Evolutionary conservation across 352 stramenopile species (phyloP).

Genomic region (Aphanomyces euteiches): DNA sequence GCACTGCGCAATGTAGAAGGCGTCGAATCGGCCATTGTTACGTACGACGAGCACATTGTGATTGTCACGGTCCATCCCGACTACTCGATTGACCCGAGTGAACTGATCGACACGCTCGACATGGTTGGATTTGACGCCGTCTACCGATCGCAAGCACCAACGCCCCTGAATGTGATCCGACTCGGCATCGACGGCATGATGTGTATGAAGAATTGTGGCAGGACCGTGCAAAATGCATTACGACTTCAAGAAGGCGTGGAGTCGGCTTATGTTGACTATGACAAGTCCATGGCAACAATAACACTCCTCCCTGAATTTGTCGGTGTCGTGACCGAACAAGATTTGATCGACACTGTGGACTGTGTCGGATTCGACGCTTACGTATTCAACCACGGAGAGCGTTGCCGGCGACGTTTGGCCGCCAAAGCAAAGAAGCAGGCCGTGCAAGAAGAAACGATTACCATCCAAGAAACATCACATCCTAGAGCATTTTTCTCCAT

Average conservation of each 20-base stretch:
- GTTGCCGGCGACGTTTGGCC: conserved; percentile 51
- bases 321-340: conserved; percentile 27
- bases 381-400: conserved; percentile 48
- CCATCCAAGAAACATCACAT: conserved; percentile 34
- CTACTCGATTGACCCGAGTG: conserved; percentile 6
- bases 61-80: conserved; percentile 35
- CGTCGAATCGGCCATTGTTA: conserved; percentile 36
- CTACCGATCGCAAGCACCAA: conserved; percentile 1
- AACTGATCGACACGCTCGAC: conserved; percentile 32
- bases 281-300: conserved; percentile 48
- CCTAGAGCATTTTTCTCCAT: conserved; percentile 78
- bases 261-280: conserved; percentile 33
- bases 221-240: conserved; percentile 44
- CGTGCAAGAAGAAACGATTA: conserved; percentile 39
- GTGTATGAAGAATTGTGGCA: conserved; percentile 76
- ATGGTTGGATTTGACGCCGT: conserved; percentile 33
- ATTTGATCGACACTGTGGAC: conserved; percentile 35
- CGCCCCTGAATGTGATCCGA: conserved; percentile 40
- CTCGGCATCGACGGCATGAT: conserved; percentile 72
- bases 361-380: conserved; percentile 43
- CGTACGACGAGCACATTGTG: conserved; percentile 39
- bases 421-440: conserved; percentile 43
- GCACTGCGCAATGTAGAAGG: conserved; percentile 36
- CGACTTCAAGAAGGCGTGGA: conserved; percentile 34
- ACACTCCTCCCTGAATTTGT: conserved; percentile 32